Base-by-base conservation (phyloP, 768 basidiomycete genomes). In the Galerina sulciceps region DNA sequence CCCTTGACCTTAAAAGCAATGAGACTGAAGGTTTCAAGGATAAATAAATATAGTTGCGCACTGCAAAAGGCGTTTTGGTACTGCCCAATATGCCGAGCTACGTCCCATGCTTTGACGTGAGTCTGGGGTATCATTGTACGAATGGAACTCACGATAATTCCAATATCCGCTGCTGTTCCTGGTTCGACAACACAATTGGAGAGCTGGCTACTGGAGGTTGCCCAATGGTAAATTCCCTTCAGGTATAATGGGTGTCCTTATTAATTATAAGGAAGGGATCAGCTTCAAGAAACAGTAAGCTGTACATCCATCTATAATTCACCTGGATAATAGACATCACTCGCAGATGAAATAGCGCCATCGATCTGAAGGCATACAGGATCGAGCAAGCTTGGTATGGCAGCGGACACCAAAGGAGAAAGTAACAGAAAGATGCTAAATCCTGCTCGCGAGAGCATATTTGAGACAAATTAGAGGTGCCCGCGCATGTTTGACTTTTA, bases 171-270 rank as follows among this genome's bases (percentile, higher is more conserved):
- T 0, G 79, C 71, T 0, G 77, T 83, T 10, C 81, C 83, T 2
- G 86, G 86, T 61, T 87, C 83, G 9, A 89, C 85, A 10, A 81
- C 79, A 65, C 86, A 89, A 1, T 75, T 69, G 0, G 86, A 65
- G 1, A 53, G 1, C 53, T 85, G 76, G 0, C 74, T 65, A 61
- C 82, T 85, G 4, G 84, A 84, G 20, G 69, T 68, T 0, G 82
- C 79, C 82, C 81, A 87, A 57, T 87, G 84, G 3, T 61, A 49
- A n/a, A 82, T 75, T 57, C 81, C 84, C 14, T 71, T 67, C 0
- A 37, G 31, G 51, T 83, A 87, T 15, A 71, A 46, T 5, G 63
- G 14, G 10, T 69, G 53, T 10, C 71, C 75, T 63, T 8, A 14
- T n/a, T n/a, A n/a, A n/a, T n/a, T n/a, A 61, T 59, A 14, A 13